Percentiles rank a stretch among this genome's conserved stretches.
phyloP scores from a whole-genome alignment of 768 basidiomycete genomes.

The Saitozyma sp. region DNA sequence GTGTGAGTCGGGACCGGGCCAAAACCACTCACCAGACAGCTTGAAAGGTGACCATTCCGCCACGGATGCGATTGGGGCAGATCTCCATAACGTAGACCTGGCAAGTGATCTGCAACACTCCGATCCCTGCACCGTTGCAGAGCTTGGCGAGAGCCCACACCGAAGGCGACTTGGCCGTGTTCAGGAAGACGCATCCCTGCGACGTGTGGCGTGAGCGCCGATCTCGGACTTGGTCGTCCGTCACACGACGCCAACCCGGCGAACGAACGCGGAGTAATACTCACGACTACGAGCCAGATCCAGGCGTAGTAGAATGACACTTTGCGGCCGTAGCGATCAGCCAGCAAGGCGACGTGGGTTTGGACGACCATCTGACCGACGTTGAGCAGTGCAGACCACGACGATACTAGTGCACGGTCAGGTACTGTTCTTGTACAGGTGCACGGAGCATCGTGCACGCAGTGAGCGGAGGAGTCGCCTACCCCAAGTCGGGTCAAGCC shows the following conservation, averaged over 20 bases:
- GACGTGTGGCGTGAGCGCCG: not conserved
- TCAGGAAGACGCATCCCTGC: constrained; percentile 12
- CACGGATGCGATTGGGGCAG: constrained; percentile 13
- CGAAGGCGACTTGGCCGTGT: constrained; percentile 10
- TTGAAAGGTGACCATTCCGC: constrained; percentile 11
- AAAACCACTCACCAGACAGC: constrained; percentile 11
- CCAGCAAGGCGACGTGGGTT: constrained; percentile 11
- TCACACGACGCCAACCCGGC: no score
- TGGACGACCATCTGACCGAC: constrained; percentile 14
- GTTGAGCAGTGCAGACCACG: constrained; percentile 15
- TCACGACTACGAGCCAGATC: constrained; percentile 14
- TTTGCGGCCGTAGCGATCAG: constrained; percentile 12
- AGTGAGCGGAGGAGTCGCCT: not conserved
- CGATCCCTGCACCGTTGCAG: constrained; percentile 16
- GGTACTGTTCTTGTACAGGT: not conserved
- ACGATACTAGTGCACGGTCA: constrained; percentile 7
- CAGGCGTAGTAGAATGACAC: constrained; percentile 10
- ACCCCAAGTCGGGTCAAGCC: constrained; percentile 14
- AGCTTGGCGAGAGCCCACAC: constrained; percentile 17
- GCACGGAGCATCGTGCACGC: no score
- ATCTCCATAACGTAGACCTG: constrained; percentile 22
- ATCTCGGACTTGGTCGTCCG: no score
- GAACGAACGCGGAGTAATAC: no score
- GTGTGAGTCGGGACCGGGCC: not conserved
- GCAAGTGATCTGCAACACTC: constrained; percentile 11